Conservation (phyloP, 495 filamentous ascomycete species). For the Xeromyces bisporus region DNA sequence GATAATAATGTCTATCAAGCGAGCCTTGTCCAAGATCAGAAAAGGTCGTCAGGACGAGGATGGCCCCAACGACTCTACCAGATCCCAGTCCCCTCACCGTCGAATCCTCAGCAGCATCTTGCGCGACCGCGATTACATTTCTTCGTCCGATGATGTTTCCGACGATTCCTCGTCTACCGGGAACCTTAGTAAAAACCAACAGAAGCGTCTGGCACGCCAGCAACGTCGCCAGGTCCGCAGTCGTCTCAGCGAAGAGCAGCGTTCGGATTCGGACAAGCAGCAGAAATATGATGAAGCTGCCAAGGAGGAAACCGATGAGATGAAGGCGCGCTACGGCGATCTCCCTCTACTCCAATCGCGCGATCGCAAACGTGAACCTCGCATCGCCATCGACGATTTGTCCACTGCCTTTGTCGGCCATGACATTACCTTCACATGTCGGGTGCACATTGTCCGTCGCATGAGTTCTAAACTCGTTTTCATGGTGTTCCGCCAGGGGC, state of each 20-base stretch:
- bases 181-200: slow-evolving; percentile 34
- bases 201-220: slow-evolving; percentile 30
- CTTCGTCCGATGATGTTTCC: slow-evolving; percentile 32
- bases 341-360: slow-evolving; percentile 34
- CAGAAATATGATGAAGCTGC: slow-evolving; percentile 29
- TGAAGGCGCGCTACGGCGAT: slow-evolving; percentile 45
- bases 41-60: slow-evolving; percentile 8
- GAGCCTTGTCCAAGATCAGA: slow-evolving; percentile 28
- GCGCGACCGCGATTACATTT: slow-evolving; percentile 23
- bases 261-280: slow-evolving; percentile 29
- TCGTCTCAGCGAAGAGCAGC: slow-evolving; percentile 34
- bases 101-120: slow-evolving; percentile 26
- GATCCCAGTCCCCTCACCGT: slow-evolving; percentile 19
- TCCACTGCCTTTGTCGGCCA: slow-evolving; percentile 45
- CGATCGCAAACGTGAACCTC: slow-evolving; percentile 18
- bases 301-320: slow-evolving; percentile 29
- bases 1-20: slow-evolving; percentile 27
- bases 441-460: slow-evolving; percentile 66
- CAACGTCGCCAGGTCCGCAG: slow-evolving; percentile 28
- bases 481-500: slow-evolving; percentile 69
- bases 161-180: slow-evolving; percentile 22
- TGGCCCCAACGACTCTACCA: slow-evolving; percentile 7
- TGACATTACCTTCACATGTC: slow-evolving; percentile 57
- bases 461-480: slow-evolving; percentile 85
- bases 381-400: slow-evolving; percentile 34